Conservation (phyloP, 306 rosid species). For the Ammopiptanthus mongolicus region DNA sequence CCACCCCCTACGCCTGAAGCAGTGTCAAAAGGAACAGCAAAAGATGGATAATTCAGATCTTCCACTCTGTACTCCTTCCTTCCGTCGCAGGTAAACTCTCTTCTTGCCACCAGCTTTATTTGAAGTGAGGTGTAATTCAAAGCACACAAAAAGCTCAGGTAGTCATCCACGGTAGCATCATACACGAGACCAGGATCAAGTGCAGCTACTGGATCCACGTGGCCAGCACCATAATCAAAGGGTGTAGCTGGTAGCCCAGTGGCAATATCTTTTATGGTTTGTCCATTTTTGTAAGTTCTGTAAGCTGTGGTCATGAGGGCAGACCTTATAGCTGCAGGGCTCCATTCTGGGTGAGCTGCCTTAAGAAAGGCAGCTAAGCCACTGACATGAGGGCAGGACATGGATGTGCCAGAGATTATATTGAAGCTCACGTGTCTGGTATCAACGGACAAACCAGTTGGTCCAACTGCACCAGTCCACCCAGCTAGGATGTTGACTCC, state of each 20-base stretch:
- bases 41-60: slow-evolving; percentile 87
- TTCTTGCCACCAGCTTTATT: slow-evolving; percentile 49
- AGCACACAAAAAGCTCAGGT: slow-evolving; percentile 78
- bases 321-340: slow-evolving; percentile 82
- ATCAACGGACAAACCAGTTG: slow-evolving; percentile 48
- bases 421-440: slow-evolving; percentile 63
- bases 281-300: slow-evolving; percentile 51
- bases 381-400: slow-evolving; percentile 95
- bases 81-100: slow-evolving; percentile 43
- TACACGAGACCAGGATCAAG: slow-evolving; percentile 92
- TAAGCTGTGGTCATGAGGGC: slow-evolving; percentile 96
- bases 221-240: slow-evolving; percentile 86
- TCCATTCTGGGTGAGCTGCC: slow-evolving; percentile 80
- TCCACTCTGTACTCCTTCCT: slow-evolving; percentile 54
- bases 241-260: slow-evolving; percentile 69
- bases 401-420: slow-evolving; percentile 85
- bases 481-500: slow-evolving; percentile 95
- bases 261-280: slow-evolving; percentile 49
- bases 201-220: slow-evolving; percentile 75
- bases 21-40: slow-evolving; percentile 66
- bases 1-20: slow-evolving; percentile 48
- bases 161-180: slow-evolving; percentile 53
- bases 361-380: slow-evolving; percentile 78
- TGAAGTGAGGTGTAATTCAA: slow-evolving; percentile 43
- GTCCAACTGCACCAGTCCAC: slow-evolving; percentile 71